Evolutionary conservation across 2,329 filamentous ascomycete species (phyloP).

Genomic region (Colletotrichum plurivorum): DNA sequence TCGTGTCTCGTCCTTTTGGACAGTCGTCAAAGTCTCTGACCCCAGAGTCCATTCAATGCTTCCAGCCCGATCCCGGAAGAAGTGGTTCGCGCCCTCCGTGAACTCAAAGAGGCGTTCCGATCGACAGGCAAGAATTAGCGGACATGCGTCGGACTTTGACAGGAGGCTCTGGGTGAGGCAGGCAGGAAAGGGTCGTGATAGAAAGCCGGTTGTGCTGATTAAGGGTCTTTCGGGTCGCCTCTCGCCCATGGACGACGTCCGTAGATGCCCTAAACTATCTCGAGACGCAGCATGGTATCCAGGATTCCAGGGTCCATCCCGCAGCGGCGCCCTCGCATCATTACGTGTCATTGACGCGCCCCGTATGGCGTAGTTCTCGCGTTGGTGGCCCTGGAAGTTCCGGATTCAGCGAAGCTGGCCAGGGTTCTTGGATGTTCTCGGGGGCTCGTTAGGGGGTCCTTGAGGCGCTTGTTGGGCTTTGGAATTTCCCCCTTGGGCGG

Average conservation of each 20-base stretch:
- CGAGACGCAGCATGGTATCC: constrained; percentile 5
- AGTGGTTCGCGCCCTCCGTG: constrained; percentile 19
- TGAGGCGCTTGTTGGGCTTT: constrained; percentile 21
- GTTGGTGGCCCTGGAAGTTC: constrained; percentile 20
- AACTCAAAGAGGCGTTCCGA: neutral
- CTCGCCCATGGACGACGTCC: too few species aligned
- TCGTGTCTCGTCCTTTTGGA: constrained; percentile 17
- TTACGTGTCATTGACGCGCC: constrained; percentile 25
- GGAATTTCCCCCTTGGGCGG: constrained; percentile 27
- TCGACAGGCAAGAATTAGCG: neutral
- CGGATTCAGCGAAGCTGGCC: constrained; percentile 23
- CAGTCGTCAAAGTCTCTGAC: constrained; percentile 13
- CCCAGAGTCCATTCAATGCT: too few species aligned
- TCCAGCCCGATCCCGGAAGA: constrained; percentile 19
- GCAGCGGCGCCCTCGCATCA: constrained; percentile 23
- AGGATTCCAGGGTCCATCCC: constrained; percentile 30
- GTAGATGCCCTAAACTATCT: neutral
- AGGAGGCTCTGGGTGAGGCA: neutral
- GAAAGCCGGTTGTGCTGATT: too few species aligned
- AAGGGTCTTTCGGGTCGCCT: too few species aligned
- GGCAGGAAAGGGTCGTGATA: neutral
- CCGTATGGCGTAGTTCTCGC: constrained; percentile 13
- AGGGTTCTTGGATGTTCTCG: constrained; percentile 23
- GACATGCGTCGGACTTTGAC: neutral
- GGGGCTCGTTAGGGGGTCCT: constrained; percentile 10